Conservation (phyloP, 2,329 filamentous ascomycete genomes). For the Cordyceps pruinosa region DNA sequence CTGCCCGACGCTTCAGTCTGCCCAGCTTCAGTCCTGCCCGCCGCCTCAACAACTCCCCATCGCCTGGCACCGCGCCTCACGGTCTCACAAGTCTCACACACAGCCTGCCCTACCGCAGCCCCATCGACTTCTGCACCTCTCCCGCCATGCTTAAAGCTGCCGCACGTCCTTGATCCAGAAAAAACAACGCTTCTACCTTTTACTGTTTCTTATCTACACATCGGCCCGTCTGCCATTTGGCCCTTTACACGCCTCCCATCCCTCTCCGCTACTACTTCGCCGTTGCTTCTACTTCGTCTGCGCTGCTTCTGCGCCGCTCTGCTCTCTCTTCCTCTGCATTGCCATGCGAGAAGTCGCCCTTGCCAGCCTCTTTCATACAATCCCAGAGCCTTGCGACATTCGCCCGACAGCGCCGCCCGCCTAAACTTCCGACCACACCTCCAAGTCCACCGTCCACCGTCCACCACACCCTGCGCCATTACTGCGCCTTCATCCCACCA, state of each 20-base stretch:
- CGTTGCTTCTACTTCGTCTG: not conserved
- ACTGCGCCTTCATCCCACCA: slow-evolving; percentile 11
- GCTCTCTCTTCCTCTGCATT: not conserved
- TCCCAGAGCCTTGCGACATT: not conserved
- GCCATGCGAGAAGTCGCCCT: not conserved
- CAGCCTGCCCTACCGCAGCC: slow-evolving; percentile 1
- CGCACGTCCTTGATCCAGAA: slow-evolving; percentile 8
- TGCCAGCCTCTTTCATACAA: not conserved
- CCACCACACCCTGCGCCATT: slow-evolving; percentile 5
- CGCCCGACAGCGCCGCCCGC: slow-evolving; percentile 2
- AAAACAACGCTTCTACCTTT: not conserved
- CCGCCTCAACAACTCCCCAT: not conserved
- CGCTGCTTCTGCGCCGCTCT: not conserved
- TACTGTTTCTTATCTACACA: not conserved
- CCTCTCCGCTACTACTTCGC: not conserved
- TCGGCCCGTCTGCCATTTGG: too few species aligned
- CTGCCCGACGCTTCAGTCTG: not conserved
- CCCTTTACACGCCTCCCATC: not conserved
- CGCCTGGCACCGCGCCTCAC: too few species aligned
- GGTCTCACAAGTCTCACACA: too few species aligned
- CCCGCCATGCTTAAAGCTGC: slow-evolving; percentile 10
- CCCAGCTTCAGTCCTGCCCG: too few species aligned
- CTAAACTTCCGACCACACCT: too few species aligned
- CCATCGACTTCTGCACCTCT: slow-evolving; percentile 7
- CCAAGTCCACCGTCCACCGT: not conserved